These are phyloP conservation scores for Rheum nobile DNA, from an alignment of 148 eudicot genomes.

Conservation along the genomic window DNA sequence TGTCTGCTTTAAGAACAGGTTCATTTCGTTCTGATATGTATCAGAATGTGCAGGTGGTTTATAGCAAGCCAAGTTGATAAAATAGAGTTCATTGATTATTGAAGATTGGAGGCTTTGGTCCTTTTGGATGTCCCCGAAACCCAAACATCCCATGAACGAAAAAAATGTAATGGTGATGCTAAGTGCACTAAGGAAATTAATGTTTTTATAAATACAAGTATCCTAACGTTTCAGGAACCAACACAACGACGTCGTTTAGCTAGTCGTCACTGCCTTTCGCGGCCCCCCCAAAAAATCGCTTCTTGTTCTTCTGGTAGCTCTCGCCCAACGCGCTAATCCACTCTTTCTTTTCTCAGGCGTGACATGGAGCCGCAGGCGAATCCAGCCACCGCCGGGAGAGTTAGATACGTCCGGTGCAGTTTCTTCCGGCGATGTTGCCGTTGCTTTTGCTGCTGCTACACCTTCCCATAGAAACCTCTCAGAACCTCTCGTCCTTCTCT, in stretches of 20 bases:
- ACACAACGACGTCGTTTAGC: not conserved
- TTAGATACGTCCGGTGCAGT: constrained; percentile 14
- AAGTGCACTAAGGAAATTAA: not conserved
- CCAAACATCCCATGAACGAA: not conserved
- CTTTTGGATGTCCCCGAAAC: no score
- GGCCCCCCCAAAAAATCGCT: not conserved
- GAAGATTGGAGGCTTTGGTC: no score
- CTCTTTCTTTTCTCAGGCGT: not conserved
- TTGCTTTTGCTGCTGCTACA: constrained; percentile 24
- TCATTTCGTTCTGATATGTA: no score
- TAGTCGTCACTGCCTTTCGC: not conserved
- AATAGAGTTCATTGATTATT: no score
- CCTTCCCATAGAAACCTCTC: constrained; percentile 14
- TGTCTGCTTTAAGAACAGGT: no score
- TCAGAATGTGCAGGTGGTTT: no score
- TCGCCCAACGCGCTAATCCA: not conserved
- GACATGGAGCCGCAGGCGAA: constrained; percentile 3
- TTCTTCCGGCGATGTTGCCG: constrained; percentile 21
- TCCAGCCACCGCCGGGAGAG: not conserved
- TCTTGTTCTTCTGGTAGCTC: not conserved
- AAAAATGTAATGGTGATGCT: not conserved
- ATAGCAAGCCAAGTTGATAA: no score
- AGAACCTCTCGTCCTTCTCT: not conserved
- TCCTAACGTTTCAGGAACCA: not conserved
- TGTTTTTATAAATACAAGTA: no score